Percentiles rank a stretch among this genome's conserved stretches.
Evolutionary conservation across 2,329 filamentous ascomycete species (phyloP).

Genomic region (Ophiocordyceps sinensis): DNA sequence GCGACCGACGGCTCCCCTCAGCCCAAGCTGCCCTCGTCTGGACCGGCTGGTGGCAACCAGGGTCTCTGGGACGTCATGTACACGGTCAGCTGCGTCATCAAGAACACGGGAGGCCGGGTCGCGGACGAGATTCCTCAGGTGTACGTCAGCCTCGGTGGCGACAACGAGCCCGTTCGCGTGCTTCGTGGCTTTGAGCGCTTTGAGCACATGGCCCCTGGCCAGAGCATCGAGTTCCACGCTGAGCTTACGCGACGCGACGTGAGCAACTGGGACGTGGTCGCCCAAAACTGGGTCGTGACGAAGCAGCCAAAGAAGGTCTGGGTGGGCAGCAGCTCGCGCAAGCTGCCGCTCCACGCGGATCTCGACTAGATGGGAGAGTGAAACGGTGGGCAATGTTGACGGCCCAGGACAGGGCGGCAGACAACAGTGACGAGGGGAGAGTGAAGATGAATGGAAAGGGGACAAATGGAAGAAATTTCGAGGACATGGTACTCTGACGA

Average conservation of each 20-base stretch:
- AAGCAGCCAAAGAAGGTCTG: slow-evolving; percentile 35
- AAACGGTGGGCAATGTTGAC: too few species aligned
- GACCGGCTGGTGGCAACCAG: slow-evolving; percentile 48
- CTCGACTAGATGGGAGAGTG: slow-evolving; percentile 1
- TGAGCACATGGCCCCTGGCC: slow-evolving; percentile 50
- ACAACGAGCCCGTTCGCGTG: slow-evolving; percentile 49
- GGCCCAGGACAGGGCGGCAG: too few species aligned
- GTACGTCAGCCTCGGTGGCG: slow-evolving; percentile 69
- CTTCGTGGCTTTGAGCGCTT: slow-evolving; percentile 76
- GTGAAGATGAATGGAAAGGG: too few species aligned
- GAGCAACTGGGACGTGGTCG: slow-evolving; percentile 67
- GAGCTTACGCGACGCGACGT: slow-evolving; percentile 67
- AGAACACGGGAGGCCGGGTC: slow-evolving; percentile 50
- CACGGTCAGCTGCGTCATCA: slow-evolving; percentile 51
- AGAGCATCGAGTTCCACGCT: slow-evolving; percentile 49
- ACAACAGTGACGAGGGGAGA: too few species aligned
- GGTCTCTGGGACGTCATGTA: slow-evolving; percentile 56
- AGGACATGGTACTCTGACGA: too few species aligned
- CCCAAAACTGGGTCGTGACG: slow-evolving; percentile 73
- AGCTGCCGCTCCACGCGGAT: slow-evolving; percentile 28
- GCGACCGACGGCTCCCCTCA: slow-evolving; percentile 42
- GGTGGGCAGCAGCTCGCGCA: slow-evolving; percentile 40
- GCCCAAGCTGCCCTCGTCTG: slow-evolving; percentile 33
- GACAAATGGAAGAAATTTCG: too few species aligned
- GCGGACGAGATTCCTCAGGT: slow-evolving; percentile 65